These are phyloP conservation scores for Sporisorium scitamineum DNA, from an alignment of 1,284 basidiomycete genomes.

Conservation along the genomic window DNA sequence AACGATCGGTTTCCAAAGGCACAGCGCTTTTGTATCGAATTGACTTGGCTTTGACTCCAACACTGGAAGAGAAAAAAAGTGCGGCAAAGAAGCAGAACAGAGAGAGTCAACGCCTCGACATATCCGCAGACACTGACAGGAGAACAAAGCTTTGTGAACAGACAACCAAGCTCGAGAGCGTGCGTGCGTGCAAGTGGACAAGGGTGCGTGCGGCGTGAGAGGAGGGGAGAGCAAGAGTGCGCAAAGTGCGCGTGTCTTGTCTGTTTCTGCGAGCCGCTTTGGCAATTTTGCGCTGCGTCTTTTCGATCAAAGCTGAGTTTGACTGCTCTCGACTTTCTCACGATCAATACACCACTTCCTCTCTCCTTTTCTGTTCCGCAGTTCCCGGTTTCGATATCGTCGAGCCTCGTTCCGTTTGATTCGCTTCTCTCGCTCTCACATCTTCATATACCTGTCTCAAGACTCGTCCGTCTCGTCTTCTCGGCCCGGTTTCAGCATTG, in stretches of 20 bases:
- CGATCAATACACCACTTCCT: slow-evolving; percentile 22
- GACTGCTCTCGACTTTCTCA: background rate
- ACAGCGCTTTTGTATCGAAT: background rate
- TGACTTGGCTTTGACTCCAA: background rate
- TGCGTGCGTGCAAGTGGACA: background rate
- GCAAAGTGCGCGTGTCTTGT: slow-evolving; percentile 6
- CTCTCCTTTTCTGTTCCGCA: slow-evolving; percentile 26
- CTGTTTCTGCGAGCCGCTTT: slow-evolving; percentile 9
- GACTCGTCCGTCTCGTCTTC: slow-evolving; percentile 49
- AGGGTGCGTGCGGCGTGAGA: slow-evolving; percentile 1
- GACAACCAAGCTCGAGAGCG: background rate
- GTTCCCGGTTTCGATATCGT: slow-evolving; percentile 54
- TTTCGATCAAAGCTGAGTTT: slow-evolving; percentile 19
- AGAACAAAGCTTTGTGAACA: background rate
- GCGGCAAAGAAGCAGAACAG: background rate
- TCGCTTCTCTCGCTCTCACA: slow-evolving; percentile 32
- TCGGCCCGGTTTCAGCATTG: slow-evolving; percentile 49
- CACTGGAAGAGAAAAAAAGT: background rate
- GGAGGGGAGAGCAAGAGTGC: background rate
- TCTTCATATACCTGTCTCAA: slow-evolving; percentile 34
- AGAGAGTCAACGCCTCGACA: background rate
- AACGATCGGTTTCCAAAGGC: slow-evolving; percentile 1
- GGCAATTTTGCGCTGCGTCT: background rate
- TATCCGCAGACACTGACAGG: background rate
- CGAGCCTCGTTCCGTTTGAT: slow-evolving; percentile 44